A percentile compares a stretch with the other conserved stretches of the same genome.
Conservation (phyloP, 1,284 basidiomycete species). For the Fomitopsis schrenkii region DNA sequence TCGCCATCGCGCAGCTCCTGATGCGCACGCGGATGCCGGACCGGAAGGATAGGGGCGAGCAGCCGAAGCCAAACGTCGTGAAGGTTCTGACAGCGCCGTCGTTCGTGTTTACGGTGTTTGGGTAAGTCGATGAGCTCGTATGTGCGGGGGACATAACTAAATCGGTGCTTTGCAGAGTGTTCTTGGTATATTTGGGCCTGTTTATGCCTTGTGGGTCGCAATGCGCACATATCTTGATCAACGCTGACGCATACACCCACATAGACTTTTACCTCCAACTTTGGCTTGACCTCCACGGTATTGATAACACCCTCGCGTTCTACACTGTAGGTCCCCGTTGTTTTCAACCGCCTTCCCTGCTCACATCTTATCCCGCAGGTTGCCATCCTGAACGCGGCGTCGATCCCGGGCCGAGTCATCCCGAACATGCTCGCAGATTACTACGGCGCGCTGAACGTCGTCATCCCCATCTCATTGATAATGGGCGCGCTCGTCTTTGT, state of each 20-base stretch:
- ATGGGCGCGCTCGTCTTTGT: conserved; percentile 16
- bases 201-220: conserved; percentile 9
- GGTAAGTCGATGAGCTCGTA: not conserved
- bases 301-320: conserved; percentile 17
- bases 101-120: not conserved
- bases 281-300: conserved; percentile 18
- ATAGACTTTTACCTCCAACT: conserved; percentile 24
- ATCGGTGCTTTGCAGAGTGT: not conserved
- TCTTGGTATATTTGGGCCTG: conserved; percentile 4
- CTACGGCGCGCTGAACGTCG: conserved; percentile 24
- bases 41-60: not conserved
- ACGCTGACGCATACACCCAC: not conserved
- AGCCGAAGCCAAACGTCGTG: not conserved
- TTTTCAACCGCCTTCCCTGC: conserved; percentile 2
- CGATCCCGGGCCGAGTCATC: conserved; percentile 24
- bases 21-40: not conserved
- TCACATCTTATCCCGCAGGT: conserved; percentile 10
- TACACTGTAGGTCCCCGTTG: conserved; percentile 15
- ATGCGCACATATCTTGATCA: not conserved
- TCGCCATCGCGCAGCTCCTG: conserved; percentile 8
- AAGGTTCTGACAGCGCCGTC: not conserved
- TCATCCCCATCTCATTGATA: conserved; percentile 19
- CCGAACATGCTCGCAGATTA: conserved; percentile 24
- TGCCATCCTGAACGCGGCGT: conserved; percentile 23
- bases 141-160: not conserved